Percentiles rank a stretch among this genome's conserved stretches.
These are phyloP conservation scores for Kickxella alabastrina DNA, from an alignment of 192 early-diverging fungal genomes.

Conservation along the genomic window DNA sequence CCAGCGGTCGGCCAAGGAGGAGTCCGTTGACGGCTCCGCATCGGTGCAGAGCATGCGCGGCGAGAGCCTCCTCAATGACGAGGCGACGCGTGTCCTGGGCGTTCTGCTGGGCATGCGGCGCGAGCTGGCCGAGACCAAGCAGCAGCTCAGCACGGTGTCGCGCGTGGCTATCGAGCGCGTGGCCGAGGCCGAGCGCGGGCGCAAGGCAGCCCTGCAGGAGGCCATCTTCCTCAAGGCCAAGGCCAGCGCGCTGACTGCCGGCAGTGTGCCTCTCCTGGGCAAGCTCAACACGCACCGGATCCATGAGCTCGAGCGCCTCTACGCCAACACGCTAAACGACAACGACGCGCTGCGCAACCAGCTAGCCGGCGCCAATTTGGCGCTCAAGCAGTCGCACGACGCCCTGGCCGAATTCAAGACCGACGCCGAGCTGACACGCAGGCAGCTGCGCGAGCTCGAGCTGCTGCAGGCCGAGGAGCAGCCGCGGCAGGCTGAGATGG, in stretches of 20 bases:
- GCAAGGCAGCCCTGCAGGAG: slow-evolving; percentile 52
- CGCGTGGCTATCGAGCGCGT: slow-evolving; percentile 48
- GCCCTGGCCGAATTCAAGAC: slow-evolving; percentile 26
- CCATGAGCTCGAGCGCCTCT: slow-evolving; percentile 47
- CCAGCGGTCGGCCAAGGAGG: slow-evolving; percentile 9
- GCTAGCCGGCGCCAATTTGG: slow-evolving; percentile 36
- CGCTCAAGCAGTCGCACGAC: slow-evolving; percentile 46
- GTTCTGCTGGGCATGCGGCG: slow-evolving; percentile 40
- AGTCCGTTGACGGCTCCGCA: neutral
- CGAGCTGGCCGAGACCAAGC: slow-evolving; percentile 48
- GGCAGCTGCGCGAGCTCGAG: slow-evolving; percentile 40
- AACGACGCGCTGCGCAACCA: slow-evolving; percentile 48
- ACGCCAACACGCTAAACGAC: slow-evolving; percentile 51
- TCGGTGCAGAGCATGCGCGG: slow-evolving; percentile 13
- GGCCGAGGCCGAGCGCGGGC: slow-evolving; percentile 49
- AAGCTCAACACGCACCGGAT: slow-evolving; percentile 41
- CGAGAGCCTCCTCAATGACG: slow-evolving; percentile 14
- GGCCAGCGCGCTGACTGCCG: slow-evolving; percentile 36
- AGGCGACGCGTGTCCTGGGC: slow-evolving; percentile 23
- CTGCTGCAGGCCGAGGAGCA: slow-evolving; percentile 20
- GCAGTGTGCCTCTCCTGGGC: slow-evolving; percentile 25
- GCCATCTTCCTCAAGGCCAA: slow-evolving; percentile 54
- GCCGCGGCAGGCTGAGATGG: slow-evolving; percentile 8
- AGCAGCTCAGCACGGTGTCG: slow-evolving; percentile 46
- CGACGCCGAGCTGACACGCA: slow-evolving; percentile 35